Evolutionary conservation across 805 yeast species (phyloP).

Genomic region (Saccharomycopsis fermentans): DNA sequence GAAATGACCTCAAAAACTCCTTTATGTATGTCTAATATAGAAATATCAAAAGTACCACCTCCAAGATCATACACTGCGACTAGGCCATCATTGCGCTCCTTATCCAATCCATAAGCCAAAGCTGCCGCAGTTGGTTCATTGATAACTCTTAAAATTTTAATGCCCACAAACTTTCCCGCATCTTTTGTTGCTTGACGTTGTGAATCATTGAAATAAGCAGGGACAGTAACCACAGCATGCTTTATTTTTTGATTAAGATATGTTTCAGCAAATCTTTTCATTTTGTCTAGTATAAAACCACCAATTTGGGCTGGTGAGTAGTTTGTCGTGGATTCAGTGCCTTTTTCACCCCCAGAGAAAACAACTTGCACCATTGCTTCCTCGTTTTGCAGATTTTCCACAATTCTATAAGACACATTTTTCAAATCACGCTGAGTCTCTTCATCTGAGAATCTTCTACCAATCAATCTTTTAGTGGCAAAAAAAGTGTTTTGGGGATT

Average conservation of each 20-base stretch:
- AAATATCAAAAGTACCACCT: conserved; percentile 80
- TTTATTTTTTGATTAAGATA: conserved; percentile 39
- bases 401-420: conserved; percentile 54
- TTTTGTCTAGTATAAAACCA: conserved; percentile 50
- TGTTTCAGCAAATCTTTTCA: conserved; percentile 56
- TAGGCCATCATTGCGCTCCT: conserved; percentile 27
- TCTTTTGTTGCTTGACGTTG: conserved; percentile 79
- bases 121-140: conserved; percentile 88
- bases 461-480: conserved; percentile 76
- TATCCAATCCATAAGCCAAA: conserved; percentile 66
- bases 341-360: conserved; percentile 21
- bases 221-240: conserved; percentile 77
- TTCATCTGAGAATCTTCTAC: conserved; percentile 55
- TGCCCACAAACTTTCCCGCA: conserved; percentile 68
- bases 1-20: conserved; percentile 77
- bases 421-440: conserved; percentile 62
- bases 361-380: conserved; percentile 52
- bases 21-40: conserved; percentile 66
- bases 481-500: conserved; percentile 72
- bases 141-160: conserved; percentile 63
- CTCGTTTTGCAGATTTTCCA: conserved; percentile 43
- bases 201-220: conserved; percentile 75
- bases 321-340: conserved; percentile 24
- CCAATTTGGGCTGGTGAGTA: conserved; percentile 67
- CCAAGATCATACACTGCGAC: conserved; percentile 62